Percentiles rank a stretch among this genome's conserved stretches.
These are phyloP conservation scores for Massospora cicadina DNA, from an alignment of 371 early-diverging fungal species.

Conservation along the genomic window DNA sequence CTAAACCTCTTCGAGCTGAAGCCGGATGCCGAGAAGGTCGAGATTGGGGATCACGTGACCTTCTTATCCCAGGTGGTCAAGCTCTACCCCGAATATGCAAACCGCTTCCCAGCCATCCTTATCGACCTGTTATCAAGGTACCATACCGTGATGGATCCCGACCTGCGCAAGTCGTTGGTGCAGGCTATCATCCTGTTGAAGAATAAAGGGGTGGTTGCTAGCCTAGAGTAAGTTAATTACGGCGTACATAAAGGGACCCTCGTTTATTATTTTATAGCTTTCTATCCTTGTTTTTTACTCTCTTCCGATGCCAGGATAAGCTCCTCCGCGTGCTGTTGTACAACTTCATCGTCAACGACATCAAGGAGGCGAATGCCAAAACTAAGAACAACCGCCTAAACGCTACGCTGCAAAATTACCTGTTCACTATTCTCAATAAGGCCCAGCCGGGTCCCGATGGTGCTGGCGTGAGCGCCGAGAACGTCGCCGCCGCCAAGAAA, in stretches of 20 bases:
- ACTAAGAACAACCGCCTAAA: constrained; percentile 90
- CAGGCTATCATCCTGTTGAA: constrained; percentile 79
- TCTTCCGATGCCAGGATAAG: constrained; percentile 87
- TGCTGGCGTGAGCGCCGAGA: constrained; percentile 30
- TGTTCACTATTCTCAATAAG: constrained; percentile 75
- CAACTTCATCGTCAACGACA: constrained; percentile 81
- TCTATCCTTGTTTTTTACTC: constrained; percentile 79
- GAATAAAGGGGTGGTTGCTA: constrained; percentile 55
- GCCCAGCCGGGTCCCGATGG: constrained; percentile 16
- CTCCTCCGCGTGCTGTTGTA: constrained; percentile 68
- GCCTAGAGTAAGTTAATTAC: constrained; percentile 23
- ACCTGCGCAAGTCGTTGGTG: constrained; percentile 70
- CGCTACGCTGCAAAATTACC: constrained; percentile 83
- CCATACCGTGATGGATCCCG: constrained; percentile 55
- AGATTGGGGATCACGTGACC: constrained; percentile 66
- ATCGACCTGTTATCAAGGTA: constrained; percentile 62
- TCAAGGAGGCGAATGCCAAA: constrained; percentile 76
- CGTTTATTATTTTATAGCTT: constrained; percentile 20
- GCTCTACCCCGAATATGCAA: constrained; percentile 67
- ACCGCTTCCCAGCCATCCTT: constrained; percentile 59
- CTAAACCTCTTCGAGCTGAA: constrained; percentile 72
- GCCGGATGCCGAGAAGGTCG: constrained; percentile 63
- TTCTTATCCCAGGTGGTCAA: constrained; percentile 70
- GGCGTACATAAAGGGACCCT: constrained; percentile 4
- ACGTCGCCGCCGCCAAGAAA: constrained; percentile 79